Evolutionary conservation across 202 grass and related monocot species (phyloP).

Genomic region (Schoenoplectus tabernaemontani): DNA sequence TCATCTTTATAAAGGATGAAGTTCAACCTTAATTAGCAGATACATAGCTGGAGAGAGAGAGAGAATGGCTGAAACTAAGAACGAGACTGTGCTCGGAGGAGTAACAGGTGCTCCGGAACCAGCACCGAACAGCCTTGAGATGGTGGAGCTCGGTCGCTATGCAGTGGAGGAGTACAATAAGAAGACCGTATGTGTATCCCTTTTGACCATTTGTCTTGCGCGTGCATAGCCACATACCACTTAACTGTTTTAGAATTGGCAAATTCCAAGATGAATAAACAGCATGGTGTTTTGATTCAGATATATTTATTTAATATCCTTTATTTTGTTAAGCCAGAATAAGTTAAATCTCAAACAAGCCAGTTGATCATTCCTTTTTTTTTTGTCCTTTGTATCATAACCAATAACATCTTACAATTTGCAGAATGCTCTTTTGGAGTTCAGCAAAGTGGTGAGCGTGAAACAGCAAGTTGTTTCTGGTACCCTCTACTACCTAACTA

Average conservation of each 20-base stretch:
- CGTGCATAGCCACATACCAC: not conserved
- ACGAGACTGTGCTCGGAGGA: constrained; percentile 4
- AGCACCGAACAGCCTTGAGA: constrained; percentile 23
- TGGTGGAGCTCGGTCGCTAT: not conserved
- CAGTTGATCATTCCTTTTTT: not conserved
- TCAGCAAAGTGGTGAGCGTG: constrained; percentile 11
- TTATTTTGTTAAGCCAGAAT: not conserved
- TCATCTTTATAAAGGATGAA: not conserved
- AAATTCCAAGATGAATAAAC: not conserved
- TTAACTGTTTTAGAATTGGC: not conserved
- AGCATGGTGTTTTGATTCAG: not conserved
- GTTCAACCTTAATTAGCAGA: not conserved
- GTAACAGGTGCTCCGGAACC: constrained; percentile 32
- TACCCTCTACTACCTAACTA: constrained; percentile 21
- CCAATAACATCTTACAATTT: not conserved
- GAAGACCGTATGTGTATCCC: not conserved
- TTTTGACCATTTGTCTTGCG: not conserved
- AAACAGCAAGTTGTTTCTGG: constrained; percentile 24
- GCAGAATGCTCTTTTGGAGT: constrained; percentile 20
- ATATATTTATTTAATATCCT: not conserved
- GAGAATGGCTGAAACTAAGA: not conserved
- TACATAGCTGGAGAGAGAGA: not conserved
- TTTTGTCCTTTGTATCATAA: not conserved
- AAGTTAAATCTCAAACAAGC: not conserved
- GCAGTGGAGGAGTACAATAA: constrained; percentile 10